These are phyloP conservation scores for Articulospora tetracladia DNA, from an alignment of 495 filamentous ascomycete genomes.

Conservation along the genomic window DNA sequence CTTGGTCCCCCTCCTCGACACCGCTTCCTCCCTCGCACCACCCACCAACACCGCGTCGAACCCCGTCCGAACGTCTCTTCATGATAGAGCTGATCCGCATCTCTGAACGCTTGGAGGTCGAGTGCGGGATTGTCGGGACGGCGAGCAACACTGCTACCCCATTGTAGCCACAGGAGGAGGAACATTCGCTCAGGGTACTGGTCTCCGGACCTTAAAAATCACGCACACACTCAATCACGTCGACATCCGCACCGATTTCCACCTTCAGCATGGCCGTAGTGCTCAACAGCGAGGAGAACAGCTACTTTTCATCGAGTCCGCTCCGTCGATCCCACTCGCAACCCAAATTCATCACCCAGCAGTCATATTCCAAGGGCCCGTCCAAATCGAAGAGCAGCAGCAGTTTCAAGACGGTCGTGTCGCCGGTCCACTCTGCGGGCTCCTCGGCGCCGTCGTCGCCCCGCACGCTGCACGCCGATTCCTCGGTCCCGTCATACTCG, in stretches of 20 bases:
- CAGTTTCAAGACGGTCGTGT: slow-evolving; percentile 14
- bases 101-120: slow-evolving; percentile 2
- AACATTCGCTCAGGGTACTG: not conserved
- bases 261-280: slow-evolving; percentile 22
- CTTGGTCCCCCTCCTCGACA: not conserved
- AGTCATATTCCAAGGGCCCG: slow-evolving; percentile 15
- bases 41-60: not conserved
- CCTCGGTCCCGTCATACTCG: slow-evolving; percentile 20
- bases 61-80: not conserved
- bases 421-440: slow-evolving; percentile 15
- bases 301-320: slow-evolving; percentile 19
- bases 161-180: not conserved
- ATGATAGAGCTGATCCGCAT: slow-evolving; percentile 11
- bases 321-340: slow-evolving; percentile 22
- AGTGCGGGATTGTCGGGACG: slow-evolving; percentile 7
- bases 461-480: slow-evolving; percentile 21
- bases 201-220: slow-evolving; percentile 15
- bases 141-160: not conserved
- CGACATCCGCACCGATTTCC: not conserved
- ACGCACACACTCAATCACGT: not conserved
- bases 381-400: slow-evolving; percentile 18
- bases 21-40: not conserved
- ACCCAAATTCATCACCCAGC: slow-evolving; percentile 19
- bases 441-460: slow-evolving; percentile 21
- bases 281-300: slow-evolving; percentile 22